Percentiles rank a stretch among this genome's conserved stretches.
These are phyloP conservation scores for Saccharomycopsis guyanensis DNA, from an alignment of 805 yeast genomes.

Conservation along the genomic window DNA sequence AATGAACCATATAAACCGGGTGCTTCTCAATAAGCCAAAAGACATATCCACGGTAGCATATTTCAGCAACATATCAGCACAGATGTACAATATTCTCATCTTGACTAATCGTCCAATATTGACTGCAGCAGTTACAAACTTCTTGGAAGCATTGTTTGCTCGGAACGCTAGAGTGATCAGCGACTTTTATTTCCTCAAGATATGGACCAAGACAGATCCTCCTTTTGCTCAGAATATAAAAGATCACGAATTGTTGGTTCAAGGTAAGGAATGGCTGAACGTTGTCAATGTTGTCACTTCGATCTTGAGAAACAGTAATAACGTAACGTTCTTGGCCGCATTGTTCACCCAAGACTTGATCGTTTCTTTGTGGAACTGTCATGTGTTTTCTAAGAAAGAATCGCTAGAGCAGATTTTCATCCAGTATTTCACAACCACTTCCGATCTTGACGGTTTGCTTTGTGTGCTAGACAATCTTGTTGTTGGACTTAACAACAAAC, in stretches of 20 bases:
- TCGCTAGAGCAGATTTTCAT: constrained; percentile 27
- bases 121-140: constrained; percentile 46
- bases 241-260: constrained; percentile 29
- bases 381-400: constrained; percentile 29
- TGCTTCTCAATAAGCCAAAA: constrained; percentile 58
- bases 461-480: constrained; percentile 14
- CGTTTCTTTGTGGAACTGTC: constrained; percentile 38
- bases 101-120: constrained; percentile 55
- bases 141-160: constrained; percentile 43
- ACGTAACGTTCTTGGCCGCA: constrained; percentile 28
- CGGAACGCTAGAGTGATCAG: constrained; percentile 42
- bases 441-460: constrained; percentile 1
- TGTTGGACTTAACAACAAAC: constrained; percentile 14
- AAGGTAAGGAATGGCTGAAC: constrained; percentile 50
- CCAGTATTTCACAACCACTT: constrained; percentile 27
- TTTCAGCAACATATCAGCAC: constrained; percentile 51
- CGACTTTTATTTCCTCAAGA: constrained; percentile 50
- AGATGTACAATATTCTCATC: constrained; percentile 51
- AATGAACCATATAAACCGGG: constrained; percentile 56
- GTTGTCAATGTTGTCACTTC: constrained; percentile 60
- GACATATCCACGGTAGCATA: constrained; percentile 40
- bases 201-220: constrained; percentile 32
- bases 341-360: constrained; percentile 26
- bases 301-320: constrained; percentile 39
- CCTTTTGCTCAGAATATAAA: constrained; percentile 17